Conservation (phyloP, 805 yeast genomes). For the Metahyphopichia silvanorum region DNA sequence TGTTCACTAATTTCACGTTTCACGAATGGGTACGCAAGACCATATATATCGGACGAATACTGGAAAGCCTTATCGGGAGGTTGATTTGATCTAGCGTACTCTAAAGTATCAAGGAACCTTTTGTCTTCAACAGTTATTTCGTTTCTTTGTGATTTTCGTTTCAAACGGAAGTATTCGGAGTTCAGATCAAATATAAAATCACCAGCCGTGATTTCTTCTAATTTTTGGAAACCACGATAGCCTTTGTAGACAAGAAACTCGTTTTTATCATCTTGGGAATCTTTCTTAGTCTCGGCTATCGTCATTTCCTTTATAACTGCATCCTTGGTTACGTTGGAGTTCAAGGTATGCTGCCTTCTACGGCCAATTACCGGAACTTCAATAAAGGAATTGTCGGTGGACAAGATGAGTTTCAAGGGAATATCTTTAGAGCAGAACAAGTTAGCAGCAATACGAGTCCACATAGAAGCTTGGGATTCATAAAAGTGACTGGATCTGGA, state of each 20-base stretch:
- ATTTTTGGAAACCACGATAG: slow-evolving; percentile 3
- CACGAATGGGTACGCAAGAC: slow-evolving; percentile 35
- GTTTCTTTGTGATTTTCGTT: slow-evolving; percentile 10
- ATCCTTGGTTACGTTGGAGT: background rate
- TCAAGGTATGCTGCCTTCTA: slow-evolving; percentile 10
- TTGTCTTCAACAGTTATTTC: slow-evolving; percentile 13
- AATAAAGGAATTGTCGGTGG: slow-evolving; percentile 20
- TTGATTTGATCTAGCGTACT: too few relatives aligned
- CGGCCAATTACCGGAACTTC: slow-evolving; percentile 27
- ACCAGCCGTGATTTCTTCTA: slow-evolving; percentile 13
- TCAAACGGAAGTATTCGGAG: slow-evolving; percentile 20
- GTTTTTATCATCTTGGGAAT: background rate
- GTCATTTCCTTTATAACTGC: background rate
- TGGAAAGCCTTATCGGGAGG: slow-evolving; percentile 32
- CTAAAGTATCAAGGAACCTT: slow-evolving; percentile 24
- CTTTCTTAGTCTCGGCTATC: background rate
- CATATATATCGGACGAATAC: slow-evolving; percentile 36
- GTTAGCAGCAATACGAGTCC: slow-evolving; percentile 28
- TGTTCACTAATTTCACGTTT: slow-evolving; percentile 29
- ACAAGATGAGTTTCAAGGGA: slow-evolving; percentile 21
- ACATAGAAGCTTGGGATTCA: slow-evolving; percentile 29
- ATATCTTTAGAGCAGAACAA: slow-evolving; percentile 27
- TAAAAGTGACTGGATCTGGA: slow-evolving; percentile 28
- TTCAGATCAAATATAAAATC: slow-evolving; percentile 32
- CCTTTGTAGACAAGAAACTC: background rate